phyloP scores from a whole-genome alignment of 2,329 filamentous ascomycete genomes.

The Fusarium denticulatum region DNA sequence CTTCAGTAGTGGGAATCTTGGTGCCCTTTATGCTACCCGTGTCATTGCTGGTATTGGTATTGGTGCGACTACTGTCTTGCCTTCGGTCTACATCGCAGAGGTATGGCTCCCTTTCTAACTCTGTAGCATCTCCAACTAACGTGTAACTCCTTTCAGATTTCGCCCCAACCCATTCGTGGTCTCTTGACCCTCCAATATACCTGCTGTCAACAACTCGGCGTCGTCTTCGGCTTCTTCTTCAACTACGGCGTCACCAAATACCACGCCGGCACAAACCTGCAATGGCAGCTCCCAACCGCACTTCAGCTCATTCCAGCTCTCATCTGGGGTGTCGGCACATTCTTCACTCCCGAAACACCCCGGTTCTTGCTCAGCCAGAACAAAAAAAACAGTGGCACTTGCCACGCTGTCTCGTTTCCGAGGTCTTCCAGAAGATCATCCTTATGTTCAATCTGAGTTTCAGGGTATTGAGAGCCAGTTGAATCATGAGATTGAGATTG shows the following conservation, averaged over 20 bases:
- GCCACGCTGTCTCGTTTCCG: constrained; percentile 35
- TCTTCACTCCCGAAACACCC: constrained; percentile 42
- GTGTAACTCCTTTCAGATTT: constrained; percentile 9
- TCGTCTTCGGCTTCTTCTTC: constrained; percentile 49
- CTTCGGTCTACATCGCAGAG: constrained; percentile 45
- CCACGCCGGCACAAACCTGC: constrained; percentile 34
- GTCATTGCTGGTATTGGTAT: constrained; percentile 43
- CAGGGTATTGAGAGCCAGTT: constrained; percentile 46
- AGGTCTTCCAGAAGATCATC: constrained; percentile 41
- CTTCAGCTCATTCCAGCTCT: constrained; percentile 40
- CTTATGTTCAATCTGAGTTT: constrained; percentile 42
- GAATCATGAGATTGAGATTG: constrained; percentile 48
- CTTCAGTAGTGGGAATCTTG: constrained; percentile 42
- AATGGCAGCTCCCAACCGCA: constrained; percentile 44
- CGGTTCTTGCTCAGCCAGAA: constrained; percentile 40
- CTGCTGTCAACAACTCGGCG: constrained; percentile 48
- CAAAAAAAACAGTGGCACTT: constrained; percentile 31
- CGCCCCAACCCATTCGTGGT: constrained; percentile 44
- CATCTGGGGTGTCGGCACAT: constrained; percentile 40
- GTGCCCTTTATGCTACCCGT: constrained; percentile 39
- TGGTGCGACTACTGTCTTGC: constrained; percentile 41
- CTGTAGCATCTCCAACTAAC: rapidly evolving
- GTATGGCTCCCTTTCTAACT: background rate
- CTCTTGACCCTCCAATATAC: constrained; percentile 48
- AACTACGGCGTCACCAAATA: constrained; percentile 49